Base-by-base conservation (phyloP, 1,284 basidiomycete species). In the Retiboletus fuscus region DNA sequence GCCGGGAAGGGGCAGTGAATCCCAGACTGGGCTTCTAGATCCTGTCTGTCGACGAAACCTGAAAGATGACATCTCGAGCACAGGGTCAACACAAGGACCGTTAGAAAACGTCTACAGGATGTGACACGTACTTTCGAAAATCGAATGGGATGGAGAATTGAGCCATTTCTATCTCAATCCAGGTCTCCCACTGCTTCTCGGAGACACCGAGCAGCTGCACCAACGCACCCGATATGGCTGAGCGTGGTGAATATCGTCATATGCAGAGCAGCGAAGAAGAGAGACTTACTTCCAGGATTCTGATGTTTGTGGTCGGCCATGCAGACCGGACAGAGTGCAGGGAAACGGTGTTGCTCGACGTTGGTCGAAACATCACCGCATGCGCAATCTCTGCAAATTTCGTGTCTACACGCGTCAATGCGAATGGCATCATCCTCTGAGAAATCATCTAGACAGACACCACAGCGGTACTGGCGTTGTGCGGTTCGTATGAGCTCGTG, bases 271-370 rank as follows among this genome's bases (percentile, higher is more conserved):
- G 18, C 34, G 2, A 46, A 26, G 30, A 41, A 43, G 18, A 46
- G 26, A 46, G 16, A 53, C 86, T 73, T 68, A 88, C 87, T 81
- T 69, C 84, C 84, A 57, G 85, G 84, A n/a, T 83, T 81, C 44
- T 74, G 64, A n/a, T 77, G 76, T 51, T 62, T 75, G 60, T 76
- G 77, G 28, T 82, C 79, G 11, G 84, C 81, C 30, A 81, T 77
- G 73, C 91, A 92, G 3, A 83, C 78, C 0, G 92, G 91, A 76
- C 91, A 92, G 12, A 87, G 74, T 22, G 92, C 87, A 0, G 91
- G 91, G 73, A 87, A 92, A 15, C 85, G 84, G 70, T 86, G 86
- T 58, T 90, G 86, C 13, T 82, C 76, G 39, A 92, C 81, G 76
- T 88, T 88, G 18, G 83, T 78, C 11, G 75, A 74, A 30, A 89